Conservation (phyloP, 2,329 filamentous ascomycete species). For the Diplodia sapinea region DNA sequence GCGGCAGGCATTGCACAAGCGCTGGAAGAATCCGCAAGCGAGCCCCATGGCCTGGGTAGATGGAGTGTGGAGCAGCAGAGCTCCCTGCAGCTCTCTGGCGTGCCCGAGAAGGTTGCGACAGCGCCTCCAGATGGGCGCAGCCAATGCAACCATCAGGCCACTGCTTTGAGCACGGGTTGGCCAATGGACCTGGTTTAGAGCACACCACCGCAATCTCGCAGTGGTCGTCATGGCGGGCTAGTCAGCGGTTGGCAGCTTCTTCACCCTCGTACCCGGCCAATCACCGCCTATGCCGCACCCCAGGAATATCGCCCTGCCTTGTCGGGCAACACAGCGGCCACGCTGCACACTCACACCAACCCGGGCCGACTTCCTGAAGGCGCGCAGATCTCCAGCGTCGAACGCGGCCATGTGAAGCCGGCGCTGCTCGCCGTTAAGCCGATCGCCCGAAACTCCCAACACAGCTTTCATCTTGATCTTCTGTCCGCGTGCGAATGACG, state of each 20-base stretch:
- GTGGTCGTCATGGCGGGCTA: constrained; percentile 9
- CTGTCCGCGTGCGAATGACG: background rate
- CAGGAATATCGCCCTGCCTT: constrained; percentile 27
- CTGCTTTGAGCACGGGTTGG: constrained; percentile 16
- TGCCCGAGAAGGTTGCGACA: constrained; percentile 4
- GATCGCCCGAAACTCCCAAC: constrained; percentile 24
- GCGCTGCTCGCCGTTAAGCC: constrained; percentile 16
- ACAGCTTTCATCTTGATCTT: constrained; percentile 13
- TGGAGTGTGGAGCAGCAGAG: constrained; percentile 9
- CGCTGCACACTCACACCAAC: constrained; percentile 8
- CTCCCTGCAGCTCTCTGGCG: constrained; percentile 13
- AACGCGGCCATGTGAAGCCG: constrained; percentile 16
- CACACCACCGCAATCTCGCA: constrained; percentile 27
- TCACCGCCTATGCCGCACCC: background rate
- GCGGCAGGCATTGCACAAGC: background rate
- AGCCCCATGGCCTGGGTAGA: constrained; percentile 12
- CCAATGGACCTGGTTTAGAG: constrained; percentile 15
- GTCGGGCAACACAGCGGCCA: constrained; percentile 16
- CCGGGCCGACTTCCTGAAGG: constrained; percentile 26
- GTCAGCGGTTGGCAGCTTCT: constrained; percentile 11
- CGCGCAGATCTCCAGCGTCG: constrained; percentile 24
- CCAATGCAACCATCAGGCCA: constrained; percentile 27
- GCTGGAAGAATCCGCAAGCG: constrained; percentile 16
- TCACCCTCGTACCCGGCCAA: background rate
- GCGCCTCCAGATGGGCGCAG: background rate